These are phyloP conservation scores for Aspergillus sp. DNA, from an alignment of 2,329 filamentous ascomycete species.

Conservation along the genomic window DNA sequence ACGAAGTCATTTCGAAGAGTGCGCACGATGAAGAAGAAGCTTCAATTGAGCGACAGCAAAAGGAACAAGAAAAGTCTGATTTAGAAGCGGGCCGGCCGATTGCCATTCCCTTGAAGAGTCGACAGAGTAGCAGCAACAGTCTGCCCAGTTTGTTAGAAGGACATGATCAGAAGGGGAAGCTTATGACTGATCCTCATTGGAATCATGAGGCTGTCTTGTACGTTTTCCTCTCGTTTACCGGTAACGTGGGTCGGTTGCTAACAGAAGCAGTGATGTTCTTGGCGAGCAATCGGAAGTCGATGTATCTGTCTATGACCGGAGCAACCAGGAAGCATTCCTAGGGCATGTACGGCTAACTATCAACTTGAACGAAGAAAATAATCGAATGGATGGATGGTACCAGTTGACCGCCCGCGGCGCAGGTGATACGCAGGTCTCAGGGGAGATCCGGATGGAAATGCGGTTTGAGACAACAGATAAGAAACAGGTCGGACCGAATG, in stretches of 20 bases:
- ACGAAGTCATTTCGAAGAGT: constrained; percentile 88
- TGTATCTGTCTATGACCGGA: constrained; percentile 85
- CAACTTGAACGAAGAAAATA: constrained; percentile 60
- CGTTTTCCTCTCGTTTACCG: constrained; percentile 34
- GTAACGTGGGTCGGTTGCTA: constrained; percentile 16
- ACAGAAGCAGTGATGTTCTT: constrained; percentile 69
- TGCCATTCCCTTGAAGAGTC: constrained; percentile 93
- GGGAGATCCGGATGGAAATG: constrained; percentile 83
- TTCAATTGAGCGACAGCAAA: constrained; percentile 55
- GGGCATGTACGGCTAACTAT: constrained; percentile 82
- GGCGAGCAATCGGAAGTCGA: constrained; percentile 85
- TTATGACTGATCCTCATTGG: constrained; percentile 83
- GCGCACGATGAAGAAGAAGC: constrained; percentile 58
- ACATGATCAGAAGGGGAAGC: constrained; percentile 51
- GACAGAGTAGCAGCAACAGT: constrained; percentile 94
- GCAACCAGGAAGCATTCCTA: constrained; percentile 79
- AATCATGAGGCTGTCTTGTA: constrained; percentile 94
- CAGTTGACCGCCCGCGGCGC: constrained; percentile 70
- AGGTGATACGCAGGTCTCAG: constrained; percentile 67
- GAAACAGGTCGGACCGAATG: constrained; percentile 86
- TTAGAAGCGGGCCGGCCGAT: constrained; percentile 79
- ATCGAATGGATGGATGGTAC: constrained; percentile 78
- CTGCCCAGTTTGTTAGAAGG: constrained; percentile 65
- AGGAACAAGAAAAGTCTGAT: constrained; percentile 56
- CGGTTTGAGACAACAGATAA: constrained; percentile 80